These are phyloP conservation scores for Kwoniella pini DNA, from an alignment of 768 basidiomycete species.

Conservation along the genomic window DNA sequence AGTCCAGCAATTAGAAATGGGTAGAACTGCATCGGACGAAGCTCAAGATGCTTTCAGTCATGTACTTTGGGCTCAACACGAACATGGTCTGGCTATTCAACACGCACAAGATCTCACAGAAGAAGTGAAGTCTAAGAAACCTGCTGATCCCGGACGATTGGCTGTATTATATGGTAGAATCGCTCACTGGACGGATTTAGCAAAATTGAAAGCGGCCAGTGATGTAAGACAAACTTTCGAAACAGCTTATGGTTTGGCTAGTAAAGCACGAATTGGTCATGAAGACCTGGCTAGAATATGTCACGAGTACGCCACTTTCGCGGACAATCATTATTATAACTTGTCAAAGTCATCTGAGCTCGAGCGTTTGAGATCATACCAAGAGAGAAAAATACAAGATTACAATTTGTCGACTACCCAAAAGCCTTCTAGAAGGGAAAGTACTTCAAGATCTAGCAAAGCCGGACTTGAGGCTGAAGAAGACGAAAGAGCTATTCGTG, in stretches of 20 bases:
- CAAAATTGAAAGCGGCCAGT: conserved; percentile 74
- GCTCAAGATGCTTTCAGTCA: conserved; percentile 80
- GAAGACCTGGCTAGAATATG: conserved; percentile 22
- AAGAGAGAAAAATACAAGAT: conserved; percentile 64
- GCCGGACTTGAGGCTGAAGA: conserved; percentile 21
- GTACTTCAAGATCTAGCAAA: conserved; percentile 6
- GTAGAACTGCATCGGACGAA: conserved; percentile 58
- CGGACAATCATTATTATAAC: conserved; percentile 79
- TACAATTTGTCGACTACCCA: conserved; percentile 3
- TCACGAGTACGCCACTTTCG: conserved; percentile 77
- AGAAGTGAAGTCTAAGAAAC: conserved; percentile 8
- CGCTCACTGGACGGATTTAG: conserved; percentile 86
- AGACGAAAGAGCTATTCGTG: conserved; percentile 57
- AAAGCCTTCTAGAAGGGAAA: conserved; percentile 15
- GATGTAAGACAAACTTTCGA: conserved; percentile 72
- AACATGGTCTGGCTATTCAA: conserved; percentile 77
- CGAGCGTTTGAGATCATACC: conserved; percentile 68
- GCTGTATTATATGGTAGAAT: conserved; percentile 29
- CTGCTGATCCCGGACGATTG: conserved; percentile 6
- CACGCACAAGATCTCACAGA: conserved; percentile 21
- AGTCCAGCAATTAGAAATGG: conserved; percentile 64
- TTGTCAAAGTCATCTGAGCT: conserved; percentile 70
- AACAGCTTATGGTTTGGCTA: conserved; percentile 59
- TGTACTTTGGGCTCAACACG: conserved; percentile 84
- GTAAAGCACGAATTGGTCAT: conserved; percentile 15